Evolutionary conservation across 768 basidiomycete species (phyloP).

Genomic region (Termitomyces sp.): DNA sequence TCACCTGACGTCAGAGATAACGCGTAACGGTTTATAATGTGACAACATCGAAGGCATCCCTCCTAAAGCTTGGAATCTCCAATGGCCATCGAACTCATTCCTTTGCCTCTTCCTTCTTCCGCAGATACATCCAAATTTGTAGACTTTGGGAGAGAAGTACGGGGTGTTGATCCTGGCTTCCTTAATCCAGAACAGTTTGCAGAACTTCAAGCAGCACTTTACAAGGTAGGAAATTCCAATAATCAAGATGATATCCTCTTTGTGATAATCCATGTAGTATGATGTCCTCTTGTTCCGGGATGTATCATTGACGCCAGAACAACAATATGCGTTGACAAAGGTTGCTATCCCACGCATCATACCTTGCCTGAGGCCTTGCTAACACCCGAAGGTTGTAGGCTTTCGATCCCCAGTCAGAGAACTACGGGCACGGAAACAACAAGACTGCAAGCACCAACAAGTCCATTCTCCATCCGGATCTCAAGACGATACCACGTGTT

Average conservation of each 20-base stretch:
- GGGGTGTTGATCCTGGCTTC: conserved; percentile 61
- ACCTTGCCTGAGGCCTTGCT: background rate
- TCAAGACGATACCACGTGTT: conserved; percentile 85
- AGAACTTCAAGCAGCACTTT: conserved; percentile 66
- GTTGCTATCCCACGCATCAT: conserved; percentile 24
- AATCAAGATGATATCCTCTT: background rate
- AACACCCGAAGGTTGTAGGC: conserved; percentile 38
- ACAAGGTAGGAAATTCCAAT: conserved; percentile 50
- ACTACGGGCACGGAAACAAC: conserved; percentile 87
- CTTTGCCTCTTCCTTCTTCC: conserved; percentile 67
- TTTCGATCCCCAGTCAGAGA: conserved; percentile 58
- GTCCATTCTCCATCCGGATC: conserved; percentile 83
- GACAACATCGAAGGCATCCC: background rate
- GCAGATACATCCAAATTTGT: conserved; percentile 62
- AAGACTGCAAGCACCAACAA: conserved; percentile 69
- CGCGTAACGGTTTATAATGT: background rate
- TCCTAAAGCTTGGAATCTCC: background rate
- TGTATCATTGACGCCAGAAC: conserved; percentile 64
- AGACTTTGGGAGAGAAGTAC: conserved; percentile 74
- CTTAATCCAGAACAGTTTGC: conserved; percentile 57
- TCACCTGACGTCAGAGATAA: background rate
- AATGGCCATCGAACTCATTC: conserved; percentile 65
- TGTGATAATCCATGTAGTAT: conserved; percentile 36
- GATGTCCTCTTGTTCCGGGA: conserved; percentile 71
- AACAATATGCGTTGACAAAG: conserved; percentile 84